These are phyloP conservation scores for Orbilia ellipsospora DNA, from an alignment of 2,329 filamentous ascomycete species.

Conservation along the genomic window DNA sequence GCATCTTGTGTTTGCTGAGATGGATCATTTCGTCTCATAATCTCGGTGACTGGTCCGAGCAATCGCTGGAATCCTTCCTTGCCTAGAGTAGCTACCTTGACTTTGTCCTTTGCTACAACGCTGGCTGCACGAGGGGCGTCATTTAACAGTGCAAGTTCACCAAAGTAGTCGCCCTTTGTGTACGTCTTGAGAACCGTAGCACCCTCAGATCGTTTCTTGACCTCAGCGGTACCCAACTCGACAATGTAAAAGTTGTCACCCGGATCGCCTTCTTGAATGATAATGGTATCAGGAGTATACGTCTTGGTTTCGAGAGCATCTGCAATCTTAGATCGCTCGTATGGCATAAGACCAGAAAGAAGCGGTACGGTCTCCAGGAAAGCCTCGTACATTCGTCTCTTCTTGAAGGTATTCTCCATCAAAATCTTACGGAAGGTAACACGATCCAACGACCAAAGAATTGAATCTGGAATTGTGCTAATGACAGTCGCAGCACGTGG, in stretches of 20 bases:
- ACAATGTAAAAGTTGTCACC: slow-evolving; percentile 92
- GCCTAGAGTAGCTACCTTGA: slow-evolving; percentile 91
- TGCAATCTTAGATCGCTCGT: slow-evolving; percentile 96
- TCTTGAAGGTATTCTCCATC: slow-evolving; percentile 97
- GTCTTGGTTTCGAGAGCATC: slow-evolving; percentile 94
- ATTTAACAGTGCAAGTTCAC: slow-evolving; percentile 91
- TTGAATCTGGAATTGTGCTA: slow-evolving; percentile 80
- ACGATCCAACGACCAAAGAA: slow-evolving; percentile 92
- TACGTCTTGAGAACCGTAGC: slow-evolving; percentile 79
- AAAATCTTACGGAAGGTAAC: slow-evolving; percentile 97
- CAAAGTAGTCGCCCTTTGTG: slow-evolving; percentile 94
- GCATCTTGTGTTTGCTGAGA: slow-evolving; percentile 61
- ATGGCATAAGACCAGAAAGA: slow-evolving; percentile 82
- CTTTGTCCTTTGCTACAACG: slow-evolving; percentile 82
- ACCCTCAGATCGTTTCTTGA: slow-evolving; percentile 79
- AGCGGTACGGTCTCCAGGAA: slow-evolving; percentile 95
- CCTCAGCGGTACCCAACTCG: slow-evolving; percentile 86
- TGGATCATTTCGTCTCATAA: slow-evolving; percentile 81
- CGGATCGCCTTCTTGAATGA: slow-evolving; percentile 91
- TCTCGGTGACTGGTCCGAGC: slow-evolving; percentile 90
- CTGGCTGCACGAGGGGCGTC: slow-evolving; percentile 93
- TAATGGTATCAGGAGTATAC: slow-evolving; percentile 79
- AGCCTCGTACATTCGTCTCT: slow-evolving; percentile 94
- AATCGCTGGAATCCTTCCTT: slow-evolving; percentile 95
- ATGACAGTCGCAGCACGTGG: slow-evolving; percentile 94